Percentiles rank a stretch among this genome's conserved stretches.
Conservation (phyloP, 2,329 filamentous ascomycete species). For the Aspergillus puulaauensis region DNA sequence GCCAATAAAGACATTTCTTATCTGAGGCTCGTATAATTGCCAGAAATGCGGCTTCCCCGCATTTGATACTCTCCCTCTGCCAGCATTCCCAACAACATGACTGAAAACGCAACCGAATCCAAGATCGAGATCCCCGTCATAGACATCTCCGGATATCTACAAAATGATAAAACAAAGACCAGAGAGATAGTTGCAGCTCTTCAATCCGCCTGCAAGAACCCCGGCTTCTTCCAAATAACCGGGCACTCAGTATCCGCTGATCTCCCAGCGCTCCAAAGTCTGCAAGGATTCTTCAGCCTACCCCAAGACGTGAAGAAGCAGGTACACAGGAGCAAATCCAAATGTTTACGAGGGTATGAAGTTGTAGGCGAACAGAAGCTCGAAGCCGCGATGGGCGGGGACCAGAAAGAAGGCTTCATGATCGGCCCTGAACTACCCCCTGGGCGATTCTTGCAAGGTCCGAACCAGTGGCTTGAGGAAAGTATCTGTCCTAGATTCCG, state of each 20-base stretch:
- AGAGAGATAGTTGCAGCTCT: neutral
- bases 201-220: neutral
- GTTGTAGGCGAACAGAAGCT: conserved; percentile 2
- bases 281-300: neutral
- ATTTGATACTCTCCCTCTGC: neutral
- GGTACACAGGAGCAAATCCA: neutral
- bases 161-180: neutral
- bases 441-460: neutral
- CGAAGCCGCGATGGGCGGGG: neutral
- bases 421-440: neutral
- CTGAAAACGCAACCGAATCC: neutral
- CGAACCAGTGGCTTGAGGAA: conserved; percentile 6
- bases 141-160: conserved; percentile 3
- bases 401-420: conserved; percentile 8
- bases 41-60: neutral
- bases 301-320: neutral
- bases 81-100: neutral
- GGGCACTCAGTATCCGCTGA: neutral
- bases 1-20: neutral
- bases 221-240: conserved; percentile 4
- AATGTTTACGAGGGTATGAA: neutral
- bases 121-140: conserved; percentile 1
- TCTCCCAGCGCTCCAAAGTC: neutral
- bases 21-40: neutral
- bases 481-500: neutral